Conservation (phyloP, 2,329 filamentous ascomycete species). For the Cadophora luteo-olivacea region DNA sequence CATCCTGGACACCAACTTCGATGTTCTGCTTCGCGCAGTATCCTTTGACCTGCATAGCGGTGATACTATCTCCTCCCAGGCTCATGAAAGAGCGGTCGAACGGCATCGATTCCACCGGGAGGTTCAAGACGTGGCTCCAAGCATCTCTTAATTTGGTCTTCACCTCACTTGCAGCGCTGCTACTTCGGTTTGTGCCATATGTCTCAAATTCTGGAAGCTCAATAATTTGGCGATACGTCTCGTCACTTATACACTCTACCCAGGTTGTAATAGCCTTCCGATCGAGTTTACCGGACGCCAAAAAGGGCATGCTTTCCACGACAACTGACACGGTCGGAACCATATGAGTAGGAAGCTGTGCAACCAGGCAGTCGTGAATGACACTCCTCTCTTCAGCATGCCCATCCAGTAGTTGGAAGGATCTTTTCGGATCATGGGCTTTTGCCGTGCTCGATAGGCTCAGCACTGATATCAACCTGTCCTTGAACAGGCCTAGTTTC, state of each 20-base stretch:
- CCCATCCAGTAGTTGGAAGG: neutral
- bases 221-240: neutral
- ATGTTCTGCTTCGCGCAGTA: neutral
- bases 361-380: neutral
- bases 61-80: neutral
- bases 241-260: constrained; percentile 1
- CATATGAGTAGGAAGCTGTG: neutral
- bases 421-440: neutral
- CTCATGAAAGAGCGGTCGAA: constrained; percentile 15
- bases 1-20: neutral
- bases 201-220: neutral
- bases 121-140: constrained; percentile 30
- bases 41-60: constrained; percentile 7
- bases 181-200: neutral
- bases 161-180: neutral
- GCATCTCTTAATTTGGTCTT: neutral
- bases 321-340: constrained; percentile 36
- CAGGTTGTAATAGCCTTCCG: constrained; percentile 33
- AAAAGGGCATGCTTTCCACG: constrained; percentile 40
- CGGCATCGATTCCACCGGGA: constrained; percentile 22
- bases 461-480: neutral
- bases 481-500: neutral
- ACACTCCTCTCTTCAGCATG: neutral
- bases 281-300: constrained; percentile 44
- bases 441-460: neutral